Evolutionary conservation across 306 rosid genomes (phyloP).

Genomic region (Myrica gale): DNA sequence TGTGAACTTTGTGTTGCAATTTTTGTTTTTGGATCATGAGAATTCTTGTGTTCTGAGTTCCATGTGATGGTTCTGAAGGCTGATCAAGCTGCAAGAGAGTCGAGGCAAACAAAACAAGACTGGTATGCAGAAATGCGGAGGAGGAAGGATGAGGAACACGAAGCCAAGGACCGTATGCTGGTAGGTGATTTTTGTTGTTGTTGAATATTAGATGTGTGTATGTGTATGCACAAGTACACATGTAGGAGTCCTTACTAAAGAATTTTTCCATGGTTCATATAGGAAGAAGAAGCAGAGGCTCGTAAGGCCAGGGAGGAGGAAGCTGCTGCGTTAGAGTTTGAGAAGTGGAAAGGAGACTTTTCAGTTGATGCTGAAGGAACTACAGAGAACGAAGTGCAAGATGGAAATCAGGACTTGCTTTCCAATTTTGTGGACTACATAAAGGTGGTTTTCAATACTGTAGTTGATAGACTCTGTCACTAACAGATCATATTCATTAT

Average conservation of each 20-base stretch:
- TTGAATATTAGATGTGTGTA: conserved; percentile 11
- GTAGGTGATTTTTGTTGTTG: conserved; percentile 39
- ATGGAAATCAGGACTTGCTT: conserved; percentile 66
- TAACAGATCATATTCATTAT: conserved; percentile 4
- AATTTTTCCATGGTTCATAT: conserved; percentile 28
- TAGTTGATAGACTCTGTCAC: conserved; percentile 9
- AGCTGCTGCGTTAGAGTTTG: conserved; percentile 93
- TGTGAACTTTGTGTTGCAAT: background rate
- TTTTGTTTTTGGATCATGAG: background rate
- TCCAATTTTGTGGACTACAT: conserved; percentile 80
- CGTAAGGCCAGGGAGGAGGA: conserved; percentile 92
- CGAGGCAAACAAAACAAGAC: conserved; percentile 76
- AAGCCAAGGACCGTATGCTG: conserved; percentile 69
- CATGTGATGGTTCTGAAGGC: conserved; percentile 49
- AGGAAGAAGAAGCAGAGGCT: conserved; percentile 95
- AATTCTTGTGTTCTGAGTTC: conserved; percentile 15
- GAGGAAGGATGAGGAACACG: conserved; percentile 93
- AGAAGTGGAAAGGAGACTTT: conserved; percentile 96
- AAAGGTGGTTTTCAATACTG: conserved; percentile 50
- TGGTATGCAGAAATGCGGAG: conserved; percentile 74
- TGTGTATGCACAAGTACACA: background rate
- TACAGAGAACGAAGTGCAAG: conserved; percentile 71
- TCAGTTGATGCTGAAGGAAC: conserved; percentile 94
- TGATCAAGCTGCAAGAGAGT: conserved; percentile 80
- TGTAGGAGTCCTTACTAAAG: conserved; percentile 23